Conservation (phyloP, 169 alveolate genomes). For the Eimeria falciformis region DNA sequence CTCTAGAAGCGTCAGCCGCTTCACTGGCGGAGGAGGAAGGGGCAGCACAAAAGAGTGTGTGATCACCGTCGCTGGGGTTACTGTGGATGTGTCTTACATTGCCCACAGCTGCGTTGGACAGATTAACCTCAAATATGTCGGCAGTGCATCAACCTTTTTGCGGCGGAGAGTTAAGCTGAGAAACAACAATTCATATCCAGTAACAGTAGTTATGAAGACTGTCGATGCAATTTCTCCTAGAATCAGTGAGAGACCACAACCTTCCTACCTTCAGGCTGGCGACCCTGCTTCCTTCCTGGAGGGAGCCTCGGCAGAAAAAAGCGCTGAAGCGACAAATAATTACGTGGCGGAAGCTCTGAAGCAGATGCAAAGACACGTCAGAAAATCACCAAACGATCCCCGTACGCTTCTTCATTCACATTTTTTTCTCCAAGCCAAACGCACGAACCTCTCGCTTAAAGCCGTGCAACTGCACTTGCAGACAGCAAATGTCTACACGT, state of each 20-base stretch:
- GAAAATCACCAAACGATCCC: constrained; percentile 6
- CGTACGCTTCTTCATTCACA: not conserved
- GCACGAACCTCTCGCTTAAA: no score
- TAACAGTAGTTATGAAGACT: constrained; percentile 57
- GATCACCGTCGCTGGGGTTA: constrained; percentile 30
- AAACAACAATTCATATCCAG: constrained; percentile 5
- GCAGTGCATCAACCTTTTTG: not conserved
- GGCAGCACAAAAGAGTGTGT: constrained; percentile 9
- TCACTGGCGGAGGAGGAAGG: not conserved
- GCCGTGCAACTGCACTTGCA: no score
- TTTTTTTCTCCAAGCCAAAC: no score
- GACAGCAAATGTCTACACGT: no score
- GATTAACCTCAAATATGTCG: not conserved
- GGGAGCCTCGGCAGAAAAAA: constrained; percentile 1
- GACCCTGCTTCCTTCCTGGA: constrained; percentile 49
- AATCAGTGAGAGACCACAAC: no score
- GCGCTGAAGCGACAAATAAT: not conserved
- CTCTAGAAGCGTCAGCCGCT: no score
- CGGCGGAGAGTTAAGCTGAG: not conserved
- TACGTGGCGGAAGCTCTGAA: not conserved
- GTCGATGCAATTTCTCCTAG: constrained; percentile 12
- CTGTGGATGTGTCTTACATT: constrained; percentile 20
- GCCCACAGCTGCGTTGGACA: constrained; percentile 20
- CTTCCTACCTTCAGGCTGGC: not conserved
- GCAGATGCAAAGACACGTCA: constrained; percentile 27